Evolutionary conservation across 257 asterid genomes (phyloP), one percentile per base, ranked within the genome.

Genomic region (Leonotis leonurus): DNA sequence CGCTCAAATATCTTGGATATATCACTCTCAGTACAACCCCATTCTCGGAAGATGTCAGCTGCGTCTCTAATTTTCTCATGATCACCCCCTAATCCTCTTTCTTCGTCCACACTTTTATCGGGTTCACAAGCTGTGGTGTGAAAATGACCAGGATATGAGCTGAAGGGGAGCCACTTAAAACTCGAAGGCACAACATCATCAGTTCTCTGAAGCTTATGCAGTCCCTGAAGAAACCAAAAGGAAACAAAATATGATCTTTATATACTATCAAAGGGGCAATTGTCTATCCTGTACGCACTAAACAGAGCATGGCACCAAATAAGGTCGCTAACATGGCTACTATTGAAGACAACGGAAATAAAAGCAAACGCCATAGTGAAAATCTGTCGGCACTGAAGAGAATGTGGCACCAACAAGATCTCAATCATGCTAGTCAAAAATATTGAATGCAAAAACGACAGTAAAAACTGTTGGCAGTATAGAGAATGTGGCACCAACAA

Each of bases 1-100:
- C 95, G 81, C 53, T 36, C 36, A 45, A 88, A 85, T 20, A 85
- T 80, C 71, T 67, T 75, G 72, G 86, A 70, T 56, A 88, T 62
- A 40, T 85, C 96, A 30, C 44, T 60, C 44, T 81, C 92, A 37
- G 70, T 66, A 36, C 96, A 88, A 44, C 92, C 96, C 92, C 88
- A 80, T 62, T 70, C 70, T 71, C 78, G 77, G 52, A 88, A 73
- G 32, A 81, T 55, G 36, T 73, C 73, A 21, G 83, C 39, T 35
- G 86, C 22, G 36, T 85, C 81, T 51, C 52, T 64, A 7, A 62
- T 40, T 62, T 55, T 68, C 56, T 52, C 69, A 33, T 14, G 48
- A 51, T 6, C 46, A 18, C 25, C 64, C 18, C 58, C 56, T 54
- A 49, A 26, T 57, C 70, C 75, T 21, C 53, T 56, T 56, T 53